phyloP scores from a whole-genome alignment of 345 rosid species.

The Hibiscus tridactylites region DNA sequence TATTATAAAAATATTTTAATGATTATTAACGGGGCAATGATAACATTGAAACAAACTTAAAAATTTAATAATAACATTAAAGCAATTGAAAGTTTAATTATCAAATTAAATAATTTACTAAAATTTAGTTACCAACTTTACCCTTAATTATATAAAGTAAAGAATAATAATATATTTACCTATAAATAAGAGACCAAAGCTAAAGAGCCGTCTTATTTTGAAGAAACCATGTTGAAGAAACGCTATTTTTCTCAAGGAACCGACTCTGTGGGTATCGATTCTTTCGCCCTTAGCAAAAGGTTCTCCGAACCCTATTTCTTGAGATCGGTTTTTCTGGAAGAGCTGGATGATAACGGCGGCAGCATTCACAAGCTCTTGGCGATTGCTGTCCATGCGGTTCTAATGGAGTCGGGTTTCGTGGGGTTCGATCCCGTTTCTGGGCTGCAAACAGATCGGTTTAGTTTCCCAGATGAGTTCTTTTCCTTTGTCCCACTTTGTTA shows the following conservation, averaged over 20 bases:
- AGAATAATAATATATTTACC: too few relatives aligned
- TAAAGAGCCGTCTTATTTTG: neutral
- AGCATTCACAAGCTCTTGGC: slow-evolving; percentile 31
- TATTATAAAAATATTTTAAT: too few relatives aligned
- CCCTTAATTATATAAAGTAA: too few relatives aligned
- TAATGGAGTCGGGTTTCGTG: slow-evolving; percentile 62
- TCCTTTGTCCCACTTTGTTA: slow-evolving; percentile 40
- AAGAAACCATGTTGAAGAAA: neutral
- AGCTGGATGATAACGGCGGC: slow-evolving; percentile 24
- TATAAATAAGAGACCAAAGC: neutral
- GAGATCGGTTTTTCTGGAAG: slow-evolving; percentile 44
- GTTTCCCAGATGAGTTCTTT: slow-evolving; percentile 34
- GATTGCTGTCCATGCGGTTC: slow-evolving; percentile 59
- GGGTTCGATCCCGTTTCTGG: slow-evolving; percentile 32
- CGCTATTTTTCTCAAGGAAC: neutral
- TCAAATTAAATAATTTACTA: too few relatives aligned
- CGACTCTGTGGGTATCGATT: slow-evolving; percentile 11
- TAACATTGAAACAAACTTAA: too few relatives aligned
- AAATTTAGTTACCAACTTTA: too few relatives aligned
- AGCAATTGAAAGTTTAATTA: too few relatives aligned
- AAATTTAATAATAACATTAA: too few relatives aligned
- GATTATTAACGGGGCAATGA: too few relatives aligned
- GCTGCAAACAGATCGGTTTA: slow-evolving; percentile 27
- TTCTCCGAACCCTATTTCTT: slow-evolving; percentile 45
- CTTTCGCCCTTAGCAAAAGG: slow-evolving; percentile 5